These are phyloP conservation scores for Silene coronaria DNA, from an alignment of 179 eudicot genomes.

Conservation along the genomic window DNA sequence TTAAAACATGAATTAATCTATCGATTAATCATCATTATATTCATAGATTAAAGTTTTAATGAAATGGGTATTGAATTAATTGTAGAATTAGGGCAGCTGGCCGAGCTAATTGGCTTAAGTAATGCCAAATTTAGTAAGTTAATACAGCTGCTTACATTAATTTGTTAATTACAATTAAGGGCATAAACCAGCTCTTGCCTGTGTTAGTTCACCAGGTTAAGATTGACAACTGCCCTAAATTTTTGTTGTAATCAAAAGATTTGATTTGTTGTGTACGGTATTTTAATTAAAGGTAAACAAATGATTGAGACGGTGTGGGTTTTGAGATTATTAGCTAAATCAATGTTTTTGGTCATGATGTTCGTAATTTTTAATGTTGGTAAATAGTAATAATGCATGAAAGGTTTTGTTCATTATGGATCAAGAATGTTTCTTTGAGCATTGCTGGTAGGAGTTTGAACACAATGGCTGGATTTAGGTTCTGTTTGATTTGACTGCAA, in stretches of 20 bases:
- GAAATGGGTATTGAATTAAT: background rate
- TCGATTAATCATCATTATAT: background rate
- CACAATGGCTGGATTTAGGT: too few species aligned
- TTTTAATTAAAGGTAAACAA: too few species aligned
- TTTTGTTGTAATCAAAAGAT: background rate
- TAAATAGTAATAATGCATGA: background rate
- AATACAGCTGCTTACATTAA: conserved; percentile 25
- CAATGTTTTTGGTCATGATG: too few species aligned
- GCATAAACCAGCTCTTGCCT: conserved; percentile 34
- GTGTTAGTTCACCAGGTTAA: conserved; percentile 23
- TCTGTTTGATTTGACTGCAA: too few species aligned
- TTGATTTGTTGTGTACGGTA: background rate
- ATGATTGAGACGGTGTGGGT: too few species aligned
- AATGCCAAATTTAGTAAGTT: conserved; percentile 30
- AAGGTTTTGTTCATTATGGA: background rate
- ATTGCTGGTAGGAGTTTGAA: background rate
- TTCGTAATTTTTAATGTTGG: background rate
- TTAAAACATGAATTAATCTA: background rate
- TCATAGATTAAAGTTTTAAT: background rate
- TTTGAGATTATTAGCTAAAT: background rate
- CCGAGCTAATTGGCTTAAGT: conserved; percentile 33
- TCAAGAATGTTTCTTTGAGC: background rate
- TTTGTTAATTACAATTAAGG: background rate
- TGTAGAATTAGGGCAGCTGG: conserved; percentile 23
- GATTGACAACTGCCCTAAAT: conserved; percentile 33